Evolutionary conservation across 2,329 filamentous ascomycete species (phyloP).

Genomic region (Ophiocordyceps unilateralis): DNA sequence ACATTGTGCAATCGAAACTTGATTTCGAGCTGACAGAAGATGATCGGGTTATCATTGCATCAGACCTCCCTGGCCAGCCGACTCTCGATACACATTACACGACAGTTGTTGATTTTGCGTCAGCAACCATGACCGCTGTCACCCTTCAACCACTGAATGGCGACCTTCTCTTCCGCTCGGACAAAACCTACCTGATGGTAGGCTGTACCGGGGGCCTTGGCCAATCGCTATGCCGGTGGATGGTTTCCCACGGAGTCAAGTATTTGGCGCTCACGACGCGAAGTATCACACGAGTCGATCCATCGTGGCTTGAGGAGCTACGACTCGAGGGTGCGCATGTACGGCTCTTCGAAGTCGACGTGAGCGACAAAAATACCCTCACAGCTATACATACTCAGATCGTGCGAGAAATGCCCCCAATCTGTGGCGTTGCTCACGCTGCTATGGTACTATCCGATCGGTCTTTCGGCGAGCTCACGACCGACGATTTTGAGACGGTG

Average conservation of each 20-base stretch:
- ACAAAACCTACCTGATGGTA: conserved; percentile 16
- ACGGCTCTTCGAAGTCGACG: conserved; percentile 3
- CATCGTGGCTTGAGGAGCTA: conserved; percentile 9
- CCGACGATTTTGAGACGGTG: conserved; percentile 8
- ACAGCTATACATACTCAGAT: conserved; percentile 4
- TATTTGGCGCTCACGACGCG: conserved; percentile 19
- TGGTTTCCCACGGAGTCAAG: conserved; percentile 19
- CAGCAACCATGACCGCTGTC: neutral
- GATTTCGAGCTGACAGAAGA: neutral
- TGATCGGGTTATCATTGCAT: neutral
- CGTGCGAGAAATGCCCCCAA: conserved; percentile 10
- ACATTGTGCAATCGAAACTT: neutral
- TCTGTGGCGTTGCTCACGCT: conserved; percentile 24
- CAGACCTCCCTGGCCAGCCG: neutral
- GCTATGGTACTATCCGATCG: conserved; percentile 25
- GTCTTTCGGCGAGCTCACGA: conserved; percentile 11
- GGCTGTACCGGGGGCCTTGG: conserved; percentile 18
- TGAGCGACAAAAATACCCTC: conserved; percentile 3
- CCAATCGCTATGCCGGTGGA: conserved; percentile 20
- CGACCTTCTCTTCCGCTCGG: conserved; percentile 6
- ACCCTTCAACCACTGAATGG: neutral
- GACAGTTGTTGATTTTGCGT: neutral
- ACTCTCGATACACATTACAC: neutral
- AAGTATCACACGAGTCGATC: conserved; percentile 16
- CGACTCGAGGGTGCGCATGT: conserved; percentile 1